phyloP scores from a whole-genome alignment of 371 early-diverging fungal species.

The Mucor plumbeus region DNA sequence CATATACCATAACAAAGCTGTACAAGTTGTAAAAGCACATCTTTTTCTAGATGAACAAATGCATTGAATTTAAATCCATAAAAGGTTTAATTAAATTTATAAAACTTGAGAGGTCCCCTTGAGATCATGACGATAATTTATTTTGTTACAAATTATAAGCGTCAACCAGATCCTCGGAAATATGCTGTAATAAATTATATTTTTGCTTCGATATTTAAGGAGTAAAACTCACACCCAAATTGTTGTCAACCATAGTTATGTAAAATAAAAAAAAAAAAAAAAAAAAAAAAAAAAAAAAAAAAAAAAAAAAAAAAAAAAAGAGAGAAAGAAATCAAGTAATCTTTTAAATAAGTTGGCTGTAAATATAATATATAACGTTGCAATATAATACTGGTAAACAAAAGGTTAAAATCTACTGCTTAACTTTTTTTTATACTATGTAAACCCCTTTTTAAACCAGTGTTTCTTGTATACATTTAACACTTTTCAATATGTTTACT shows the following conservation, averaged over 20 bases:
- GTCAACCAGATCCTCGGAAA: slow-evolving; percentile 24
- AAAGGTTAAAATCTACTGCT: slow-evolving; percentile 6
- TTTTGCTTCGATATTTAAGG: not conserved
- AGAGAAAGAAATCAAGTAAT: slow-evolving; percentile 4
- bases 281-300: slow-evolving; percentile 4
- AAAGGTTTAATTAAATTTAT: slow-evolving; percentile 23
- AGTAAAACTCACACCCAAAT: not conserved
- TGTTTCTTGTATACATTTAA: not conserved
- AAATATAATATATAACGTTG: slow-evolving; percentile 13
- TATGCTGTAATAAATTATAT: not conserved
- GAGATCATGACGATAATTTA: not conserved
- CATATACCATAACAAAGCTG: slow-evolving; percentile 4
- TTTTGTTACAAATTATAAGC: not conserved
- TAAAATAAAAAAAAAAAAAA: not conserved
- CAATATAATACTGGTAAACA: slow-evolving; percentile 1
- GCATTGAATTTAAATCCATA: slow-evolving; percentile 3
- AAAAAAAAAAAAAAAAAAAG: not conserved
- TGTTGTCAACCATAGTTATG: not conserved
- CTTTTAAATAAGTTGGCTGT: slow-evolving; percentile 27
- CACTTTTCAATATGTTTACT: not conserved
- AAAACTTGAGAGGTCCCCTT: not conserved
- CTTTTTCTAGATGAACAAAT: slow-evolving; percentile 6
- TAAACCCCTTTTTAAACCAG: slow-evolving; percentile 2
- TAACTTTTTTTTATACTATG: not conserved
- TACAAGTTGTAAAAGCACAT: not conserved